Evolutionary conservation across 768 basidiomycete species (phyloP).

Genomic region (Hericium coralloides): DNA sequence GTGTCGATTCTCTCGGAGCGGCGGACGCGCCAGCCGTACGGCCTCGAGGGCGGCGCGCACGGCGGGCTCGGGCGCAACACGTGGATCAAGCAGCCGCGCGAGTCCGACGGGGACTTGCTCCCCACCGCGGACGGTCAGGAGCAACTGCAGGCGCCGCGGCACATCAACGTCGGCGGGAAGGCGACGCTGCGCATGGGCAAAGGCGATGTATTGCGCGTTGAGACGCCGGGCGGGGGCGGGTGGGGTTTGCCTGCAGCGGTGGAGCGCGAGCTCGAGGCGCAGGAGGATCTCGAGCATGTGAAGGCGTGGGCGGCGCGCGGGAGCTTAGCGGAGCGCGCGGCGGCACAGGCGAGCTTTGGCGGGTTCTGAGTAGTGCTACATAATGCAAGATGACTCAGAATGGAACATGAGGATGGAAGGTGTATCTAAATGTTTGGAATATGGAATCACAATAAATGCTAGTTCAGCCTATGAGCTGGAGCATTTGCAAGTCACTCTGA

Average conservation of each 20-base stretch:
- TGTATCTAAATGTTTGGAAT: no score
- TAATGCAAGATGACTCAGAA: no score
- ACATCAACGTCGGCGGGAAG: constrained; percentile 87
- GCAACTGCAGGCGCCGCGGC: constrained; percentile 29
- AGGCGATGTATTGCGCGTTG: constrained; percentile 70
- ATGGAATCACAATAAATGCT: no score
- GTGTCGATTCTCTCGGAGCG: constrained; percentile 85
- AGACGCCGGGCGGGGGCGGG: constrained; percentile 88
- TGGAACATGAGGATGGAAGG: no score
- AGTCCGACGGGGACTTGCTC: constrained; percentile 57
- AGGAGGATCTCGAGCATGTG: constrained; percentile 24
- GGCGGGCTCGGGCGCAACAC: constrained; percentile 71
- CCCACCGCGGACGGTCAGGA: constrained; percentile 6
- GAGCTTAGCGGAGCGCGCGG: constrained; percentile 55
- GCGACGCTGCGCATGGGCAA: constrained; percentile 84
- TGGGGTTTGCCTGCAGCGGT: constrained; percentile 45
- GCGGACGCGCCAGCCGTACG: constrained; percentile 80
- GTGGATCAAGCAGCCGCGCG: constrained; percentile 66
- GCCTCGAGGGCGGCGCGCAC: constrained; percentile 68
- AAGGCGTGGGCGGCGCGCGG: constrained; percentile 63
- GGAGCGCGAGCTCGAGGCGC: constrained; percentile 7
- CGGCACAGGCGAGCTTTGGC: constrained; percentile 47
- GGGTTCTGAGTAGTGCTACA: constrained; percentile 27
- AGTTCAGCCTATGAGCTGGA: no score
- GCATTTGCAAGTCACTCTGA: no score